Conservation (phyloP, 768 basidiomycete species). For the Hericium rajendrae region DNA sequence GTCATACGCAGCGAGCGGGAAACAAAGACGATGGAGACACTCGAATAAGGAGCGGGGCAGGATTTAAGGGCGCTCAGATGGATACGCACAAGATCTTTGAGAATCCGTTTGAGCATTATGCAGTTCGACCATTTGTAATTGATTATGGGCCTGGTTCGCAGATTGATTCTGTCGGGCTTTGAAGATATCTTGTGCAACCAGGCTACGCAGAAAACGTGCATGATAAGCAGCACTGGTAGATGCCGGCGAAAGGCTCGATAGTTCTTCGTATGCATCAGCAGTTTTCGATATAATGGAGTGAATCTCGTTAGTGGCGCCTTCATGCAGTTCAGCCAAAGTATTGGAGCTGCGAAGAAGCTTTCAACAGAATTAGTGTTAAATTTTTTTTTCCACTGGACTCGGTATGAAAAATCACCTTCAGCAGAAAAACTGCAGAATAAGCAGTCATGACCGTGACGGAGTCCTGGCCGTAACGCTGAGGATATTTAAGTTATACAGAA, state of each 20-base stretch:
- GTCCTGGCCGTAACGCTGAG: constrained; percentile 76
- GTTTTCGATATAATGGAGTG: constrained; percentile 56
- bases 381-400: no score
- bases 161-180: constrained; percentile 26
- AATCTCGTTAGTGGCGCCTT: constrained; percentile 55
- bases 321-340: constrained; percentile 46
- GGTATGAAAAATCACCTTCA: constrained; percentile 42
- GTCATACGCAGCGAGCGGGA: not conserved
- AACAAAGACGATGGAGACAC: not conserved
- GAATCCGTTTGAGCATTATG: not conserved
- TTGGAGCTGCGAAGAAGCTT: constrained; percentile 65
- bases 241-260: constrained; percentile 49
- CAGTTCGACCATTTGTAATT: constrained; percentile 5
- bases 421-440: constrained; percentile 72
- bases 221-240: constrained; percentile 60
- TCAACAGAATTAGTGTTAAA: constrained; percentile 3
- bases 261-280: constrained; percentile 71
- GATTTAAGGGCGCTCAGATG: not conserved
- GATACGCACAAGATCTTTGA: not conserved
- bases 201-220: constrained; percentile 65
- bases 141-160: not conserved
- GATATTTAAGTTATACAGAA: constrained; percentile 5
- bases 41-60: not conserved
- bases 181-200: constrained; percentile 56
- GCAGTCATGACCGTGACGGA: constrained; percentile 81